These are phyloP conservation scores for Megacollybia marginata DNA, from an alignment of 768 basidiomycete genomes.

Conservation along the genomic window DNA sequence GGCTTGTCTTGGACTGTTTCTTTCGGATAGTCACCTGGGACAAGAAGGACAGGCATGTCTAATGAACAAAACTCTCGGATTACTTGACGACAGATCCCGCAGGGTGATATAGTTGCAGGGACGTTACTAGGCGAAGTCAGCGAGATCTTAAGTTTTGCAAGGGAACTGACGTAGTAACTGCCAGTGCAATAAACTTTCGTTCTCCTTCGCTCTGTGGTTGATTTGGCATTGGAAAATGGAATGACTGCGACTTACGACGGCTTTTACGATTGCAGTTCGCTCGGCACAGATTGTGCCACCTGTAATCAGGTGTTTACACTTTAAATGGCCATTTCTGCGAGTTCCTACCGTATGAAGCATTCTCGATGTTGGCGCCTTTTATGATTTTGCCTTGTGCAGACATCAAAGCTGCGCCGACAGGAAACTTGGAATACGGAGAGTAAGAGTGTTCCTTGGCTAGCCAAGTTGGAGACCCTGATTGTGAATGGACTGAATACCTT, in stretches of 20 bases:
- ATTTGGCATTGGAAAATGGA: not conserved
- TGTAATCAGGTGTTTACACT: conserved; percentile 19
- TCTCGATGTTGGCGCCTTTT: conserved; percentile 89
- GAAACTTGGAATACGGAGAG: conserved; percentile 84
- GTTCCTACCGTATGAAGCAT: conserved; percentile 79
- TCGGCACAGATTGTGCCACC: conserved; percentile 93
- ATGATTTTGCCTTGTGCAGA: conserved; percentile 63
- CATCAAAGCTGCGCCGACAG: conserved; percentile 85
- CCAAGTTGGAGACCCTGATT: conserved; percentile 1
- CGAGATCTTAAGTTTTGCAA: not conserved
- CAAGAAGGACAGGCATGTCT: conserved; percentile 65
- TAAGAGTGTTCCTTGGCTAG: conserved; percentile 69
- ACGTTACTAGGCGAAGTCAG: conserved; percentile 50
- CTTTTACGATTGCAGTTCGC: conserved; percentile 91
- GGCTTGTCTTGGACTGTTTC: conserved; percentile 26
- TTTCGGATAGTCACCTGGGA: conserved; percentile 56
- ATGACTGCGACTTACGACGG: conserved; percentile 51
- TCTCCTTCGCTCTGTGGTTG: conserved; percentile 70
- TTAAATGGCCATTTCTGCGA: not conserved
- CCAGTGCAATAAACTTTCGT: conserved; percentile 63
- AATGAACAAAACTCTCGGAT: conserved; percentile 79
- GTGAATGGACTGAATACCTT: conserved; percentile 32
- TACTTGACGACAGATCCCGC: conserved; percentile 91
- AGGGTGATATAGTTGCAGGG: conserved; percentile 63
- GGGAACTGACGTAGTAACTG: conserved; percentile 66